Base-by-base conservation (phyloP, 2,329 filamentous ascomycete species). In the Hypoxylon sp. region DNA sequence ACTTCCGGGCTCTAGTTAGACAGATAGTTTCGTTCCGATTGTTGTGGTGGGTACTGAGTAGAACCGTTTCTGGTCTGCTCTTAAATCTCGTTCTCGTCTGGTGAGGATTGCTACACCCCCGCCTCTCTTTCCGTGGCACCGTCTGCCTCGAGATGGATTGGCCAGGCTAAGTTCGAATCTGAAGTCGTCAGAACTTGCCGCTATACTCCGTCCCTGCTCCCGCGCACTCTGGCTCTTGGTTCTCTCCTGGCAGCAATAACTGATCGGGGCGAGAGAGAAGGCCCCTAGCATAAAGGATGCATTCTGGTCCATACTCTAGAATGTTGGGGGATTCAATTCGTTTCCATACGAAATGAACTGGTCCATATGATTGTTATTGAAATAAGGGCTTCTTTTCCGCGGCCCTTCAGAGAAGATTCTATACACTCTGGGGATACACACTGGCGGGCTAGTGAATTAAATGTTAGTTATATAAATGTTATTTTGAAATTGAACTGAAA, bases 371-470 rank as follows among this genome's bases (percentile, higher is more conserved):
- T 53, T 50, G 13, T 61, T 48, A 13, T 57, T 56, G 59, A 49
- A 51, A 63, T 58, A 69, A 68, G 72, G 60, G 43, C 48, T 63
- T 70, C 61, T 63, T 36, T 56, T 58, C 34, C 23, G 48, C n/a
- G 43, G 48, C 43, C 50, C 53, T 60, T 65, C 36, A 32, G 58
- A 62, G 14, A 32, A 63, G 28, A 28, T 13, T 43, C 69, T 78
- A 87, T 73, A 87, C 84, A 75, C 86, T 88, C 75, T 88, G 86
- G 46, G 86, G 86, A 60, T 86, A 83, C 43, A 88, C 83, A 70
- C 80, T 83, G 21, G 86, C 86, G 66, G 86, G 86, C 86, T 88
- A 63, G 32, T 60, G 69, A 45, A 19, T 49, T 2, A 28, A 48
- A 28, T 19, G 38, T 45, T 7, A 28, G 59, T 72, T 60, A 75